phyloP scores from a whole-genome alignment of 306 rosid species.

The Cicer yamashitae region DNA sequence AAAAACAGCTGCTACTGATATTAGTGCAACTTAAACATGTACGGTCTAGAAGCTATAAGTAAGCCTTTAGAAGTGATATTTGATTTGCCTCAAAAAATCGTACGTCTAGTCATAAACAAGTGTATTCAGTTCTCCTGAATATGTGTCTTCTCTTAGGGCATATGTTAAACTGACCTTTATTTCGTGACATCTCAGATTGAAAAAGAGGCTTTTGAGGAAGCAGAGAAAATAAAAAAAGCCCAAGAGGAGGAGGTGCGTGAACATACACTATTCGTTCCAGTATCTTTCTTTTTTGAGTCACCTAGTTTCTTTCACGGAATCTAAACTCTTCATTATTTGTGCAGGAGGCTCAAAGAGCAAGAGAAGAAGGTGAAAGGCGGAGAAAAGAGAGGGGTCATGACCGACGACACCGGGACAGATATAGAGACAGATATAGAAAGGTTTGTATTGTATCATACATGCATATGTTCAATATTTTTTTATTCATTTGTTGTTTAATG shows the following conservation, averaged over 20 bases:
- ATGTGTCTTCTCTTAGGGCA: conserved; percentile 7
- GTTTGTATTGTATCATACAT: conserved; percentile 47
- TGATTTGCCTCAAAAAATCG: conserved; percentile 5
- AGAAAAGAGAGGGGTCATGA: conserved; percentile 81
- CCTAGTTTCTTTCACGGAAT: conserved; percentile 13
- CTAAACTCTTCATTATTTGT: conserved; percentile 32
- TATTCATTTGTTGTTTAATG: neutral
- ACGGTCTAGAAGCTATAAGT: conserved; percentile 8
- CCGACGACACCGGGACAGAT: conserved; percentile 70
- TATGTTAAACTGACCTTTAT: conserved; percentile 39
- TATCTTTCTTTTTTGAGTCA: conserved; percentile 2
- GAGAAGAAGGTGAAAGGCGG: conserved; percentile 96
- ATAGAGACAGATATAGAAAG: conserved; percentile 75
- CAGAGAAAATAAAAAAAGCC: conserved; percentile 80
- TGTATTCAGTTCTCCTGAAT: conserved; percentile 21
- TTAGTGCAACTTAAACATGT: neutral
- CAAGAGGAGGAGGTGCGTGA: conserved; percentile 81
- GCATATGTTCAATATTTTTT: conserved; percentile 2
- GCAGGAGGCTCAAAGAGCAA: conserved; percentile 97
- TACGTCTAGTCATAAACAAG: conserved; percentile 1
- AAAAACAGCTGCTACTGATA: neutral
- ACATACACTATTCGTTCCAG: conserved; percentile 17
- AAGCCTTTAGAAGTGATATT: conserved; percentile 6
- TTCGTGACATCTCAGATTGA: conserved; percentile 61
- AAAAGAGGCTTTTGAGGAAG: conserved; percentile 88